These are phyloP conservation scores for Staphylotrichum longicolle DNA, from an alignment of 495 filamentous ascomycete species.

Conservation along the genomic window DNA sequence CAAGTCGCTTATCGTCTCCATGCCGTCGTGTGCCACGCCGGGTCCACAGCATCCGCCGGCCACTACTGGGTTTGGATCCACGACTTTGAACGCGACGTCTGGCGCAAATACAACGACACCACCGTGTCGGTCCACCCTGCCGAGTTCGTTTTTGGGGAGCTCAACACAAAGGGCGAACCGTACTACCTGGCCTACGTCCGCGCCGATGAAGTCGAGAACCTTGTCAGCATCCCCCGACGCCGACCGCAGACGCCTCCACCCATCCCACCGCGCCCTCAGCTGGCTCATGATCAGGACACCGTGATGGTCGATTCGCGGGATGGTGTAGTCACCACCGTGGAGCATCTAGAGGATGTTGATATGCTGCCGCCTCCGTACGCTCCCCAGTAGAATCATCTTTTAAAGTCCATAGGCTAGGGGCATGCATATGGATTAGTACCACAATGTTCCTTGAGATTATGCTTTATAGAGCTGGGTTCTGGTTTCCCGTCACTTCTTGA, in stretches of 20 bases:
- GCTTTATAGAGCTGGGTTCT: too few species aligned
- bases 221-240: conserved; percentile 55
- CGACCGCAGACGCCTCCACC: conserved; percentile 1
- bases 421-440: too few species aligned
- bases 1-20: conserved; percentile 77
- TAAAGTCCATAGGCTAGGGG: too few species aligned
- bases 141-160: conserved; percentile 62
- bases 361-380: conserved; percentile 1
- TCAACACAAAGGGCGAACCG: conserved; percentile 65
- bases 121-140: conserved; percentile 63
- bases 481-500: too few species aligned
- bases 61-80: conserved; percentile 98
- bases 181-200: conserved; percentile 88
- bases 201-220: conserved; percentile 55
- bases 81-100: conserved; percentile 76
- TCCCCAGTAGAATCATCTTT: background rate
- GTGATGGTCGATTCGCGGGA: conserved; percentile 7
- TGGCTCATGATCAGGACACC: conserved; percentile 6
- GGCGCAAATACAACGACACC: conserved; percentile 94
- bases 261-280: conserved; percentile 1
- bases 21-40: conserved; percentile 88
- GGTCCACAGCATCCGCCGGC: conserved; percentile 56
- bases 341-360: conserved; percentile 14
- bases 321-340: background rate
- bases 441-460: too few species aligned